Conservation (phyloP, 2,329 filamentous ascomycete species). For the Fusarium dlaminii region DNA sequence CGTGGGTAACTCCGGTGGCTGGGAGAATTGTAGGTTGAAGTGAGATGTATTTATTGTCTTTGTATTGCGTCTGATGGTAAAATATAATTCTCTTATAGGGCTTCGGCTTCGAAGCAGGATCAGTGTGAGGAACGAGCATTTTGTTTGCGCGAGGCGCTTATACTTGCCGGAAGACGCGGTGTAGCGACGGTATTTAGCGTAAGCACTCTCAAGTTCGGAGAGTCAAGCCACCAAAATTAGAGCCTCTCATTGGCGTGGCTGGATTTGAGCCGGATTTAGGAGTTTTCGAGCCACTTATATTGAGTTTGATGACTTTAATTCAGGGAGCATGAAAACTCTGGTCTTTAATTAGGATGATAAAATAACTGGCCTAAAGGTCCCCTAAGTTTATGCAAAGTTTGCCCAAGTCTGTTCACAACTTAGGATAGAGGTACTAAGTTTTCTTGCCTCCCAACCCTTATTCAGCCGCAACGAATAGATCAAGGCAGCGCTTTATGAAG, state of each 20-base stretch:
- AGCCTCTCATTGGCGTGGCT: background rate
- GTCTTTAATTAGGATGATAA: no score
- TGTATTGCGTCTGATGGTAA: conserved; percentile 61
- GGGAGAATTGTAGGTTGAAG: conserved; percentile 58
- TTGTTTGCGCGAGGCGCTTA: background rate
- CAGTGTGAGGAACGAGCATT: conserved; percentile 12
- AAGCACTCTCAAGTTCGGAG: background rate
- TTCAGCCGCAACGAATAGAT: background rate
- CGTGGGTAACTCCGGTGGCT: conserved; percentile 69
- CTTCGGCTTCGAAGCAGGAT: background rate
- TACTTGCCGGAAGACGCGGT: conserved; percentile 4
- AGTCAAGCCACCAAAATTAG: background rate
- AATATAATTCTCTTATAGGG: conserved; percentile 53
- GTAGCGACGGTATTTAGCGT: background rate
- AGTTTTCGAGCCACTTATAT: no score
- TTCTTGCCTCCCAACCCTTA: background rate
- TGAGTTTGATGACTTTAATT: background rate
- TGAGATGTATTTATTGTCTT: conserved; percentile 54
- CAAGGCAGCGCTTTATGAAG: rapidly evolving
- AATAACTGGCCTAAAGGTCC: no score
- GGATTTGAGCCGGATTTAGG: background rate
- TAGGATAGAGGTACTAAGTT: background rate
- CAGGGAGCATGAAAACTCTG: no score
- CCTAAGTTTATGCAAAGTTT: background rate
- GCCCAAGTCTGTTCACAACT: background rate